Base-by-base conservation (phyloP, 2,329 filamentous ascomycete species). In the Xylariales sp. region DNA sequence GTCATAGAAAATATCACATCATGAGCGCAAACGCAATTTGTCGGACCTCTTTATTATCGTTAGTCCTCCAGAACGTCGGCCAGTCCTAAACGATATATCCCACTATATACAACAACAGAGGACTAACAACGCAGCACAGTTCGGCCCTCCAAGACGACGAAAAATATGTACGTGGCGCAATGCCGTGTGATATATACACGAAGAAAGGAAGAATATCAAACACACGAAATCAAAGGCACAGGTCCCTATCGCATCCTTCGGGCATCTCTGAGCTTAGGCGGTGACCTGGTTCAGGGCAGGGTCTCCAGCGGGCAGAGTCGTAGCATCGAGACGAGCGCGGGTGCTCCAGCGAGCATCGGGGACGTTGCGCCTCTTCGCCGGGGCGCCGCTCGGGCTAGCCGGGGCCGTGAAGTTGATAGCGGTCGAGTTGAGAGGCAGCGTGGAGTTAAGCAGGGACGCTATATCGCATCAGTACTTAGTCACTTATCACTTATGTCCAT, bases 391-490 rank as follows among this genome's bases (percentile, higher is more conserved):
- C 4, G 58, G 9, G 23, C n/a, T 32, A 18, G 59, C 41, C 5
- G 43, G 18, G 7, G 12, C 34, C 32, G 68, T 68, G 23, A 36
- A 53, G 63, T 70, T 67, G n/a, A 49, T 16, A 43, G 57, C 28
- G 7, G 67, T 68, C 39, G 67, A 64, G 57, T 71, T 68, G 8
- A 69, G 64, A 18, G 71, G 69, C n/a, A 69, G 34, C 7, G 72
- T 71, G 28, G 54, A 65, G 41, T 72, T 69, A 2, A 74, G 71
- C 9, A 72, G 39, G 32, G 65, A 67, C 49, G 69, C 70, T 71
- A 23, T 9, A 49, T 39, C 48, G 10, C n/a, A 49, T 68, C 32
- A 68, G 52, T 5, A 50, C 3, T 5, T 41, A 18, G 16, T 62
- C 41, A 32, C 30, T 48, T 36, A n/a, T 34, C 14, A 39, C 49